Evolutionary conservation across 176 grass and related monocot species (phyloP).

Genomic region (Areca catechu): DNA sequence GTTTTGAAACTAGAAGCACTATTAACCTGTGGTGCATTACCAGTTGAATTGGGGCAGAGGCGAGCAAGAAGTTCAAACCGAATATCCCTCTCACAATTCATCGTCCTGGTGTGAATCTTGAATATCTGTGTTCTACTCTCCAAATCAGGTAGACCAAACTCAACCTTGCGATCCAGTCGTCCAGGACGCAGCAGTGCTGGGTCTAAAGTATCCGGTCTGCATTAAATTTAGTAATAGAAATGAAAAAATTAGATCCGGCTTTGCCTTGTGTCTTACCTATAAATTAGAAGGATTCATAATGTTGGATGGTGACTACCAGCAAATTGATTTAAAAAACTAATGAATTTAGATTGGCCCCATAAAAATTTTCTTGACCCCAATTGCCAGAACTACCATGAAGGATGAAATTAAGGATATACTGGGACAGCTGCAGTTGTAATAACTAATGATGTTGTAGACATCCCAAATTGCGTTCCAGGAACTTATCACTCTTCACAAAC

Average conservation of each 20-base stretch:
- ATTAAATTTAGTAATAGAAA: conserved; percentile 4
- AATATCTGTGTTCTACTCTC: conserved; percentile 91
- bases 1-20: too few relatives aligned
- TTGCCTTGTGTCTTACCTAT: background rate
- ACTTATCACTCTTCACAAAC: too few relatives aligned
- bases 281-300: background rate
- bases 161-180: conserved; percentile 81
- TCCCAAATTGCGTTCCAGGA: too few relatives aligned
- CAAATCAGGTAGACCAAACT: conserved; percentile 82
- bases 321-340: too few relatives aligned
- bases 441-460: too few relatives aligned
- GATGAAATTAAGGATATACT: too few relatives aligned
- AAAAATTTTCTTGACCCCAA: too few relatives aligned
- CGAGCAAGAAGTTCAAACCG: conserved; percentile 84
- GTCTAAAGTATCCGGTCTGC: conserved; percentile 83
- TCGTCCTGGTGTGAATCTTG: conserved; percentile 86
- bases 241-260: background rate
- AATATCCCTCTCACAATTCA: conserved; percentile 90
- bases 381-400: too few relatives aligned
- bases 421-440: too few relatives aligned
- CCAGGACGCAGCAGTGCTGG: conserved; percentile 76
- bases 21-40: conserved; percentile 13
- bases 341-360: too few relatives aligned
- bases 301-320: too few relatives aligned
- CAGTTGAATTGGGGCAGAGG: conserved; percentile 92